Percentiles rank a stretch among this genome's conserved stretches.
phyloP scores from a whole-genome alignment of 2,329 filamentous ascomycete genomes.

The Cryoendolithus antarcticus region DNA sequence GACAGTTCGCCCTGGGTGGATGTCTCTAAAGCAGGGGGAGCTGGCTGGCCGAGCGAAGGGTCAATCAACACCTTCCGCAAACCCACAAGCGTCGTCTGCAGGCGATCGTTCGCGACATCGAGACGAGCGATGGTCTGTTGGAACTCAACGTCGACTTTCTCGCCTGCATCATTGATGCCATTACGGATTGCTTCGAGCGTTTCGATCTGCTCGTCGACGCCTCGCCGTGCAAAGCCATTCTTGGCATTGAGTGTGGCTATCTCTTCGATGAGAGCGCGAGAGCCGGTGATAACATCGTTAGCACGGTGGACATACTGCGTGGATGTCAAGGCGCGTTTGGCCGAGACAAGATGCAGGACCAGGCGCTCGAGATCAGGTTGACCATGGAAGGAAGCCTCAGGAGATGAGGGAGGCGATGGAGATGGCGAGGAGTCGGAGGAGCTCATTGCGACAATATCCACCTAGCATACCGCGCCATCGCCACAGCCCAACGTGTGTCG shows the following conservation, averaged over 20 bases:
- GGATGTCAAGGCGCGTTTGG: constrained; percentile 78
- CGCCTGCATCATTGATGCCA: constrained; percentile 30
- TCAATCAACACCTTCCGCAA: constrained; percentile 55
- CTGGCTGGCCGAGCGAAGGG: constrained; percentile 45
- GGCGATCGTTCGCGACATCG: constrained; percentile 52
- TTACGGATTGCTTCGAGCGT: constrained; percentile 31
- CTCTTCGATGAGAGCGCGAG: constrained; percentile 65
- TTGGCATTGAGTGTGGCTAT: constrained; percentile 54
- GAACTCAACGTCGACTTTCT: constrained; percentile 32
- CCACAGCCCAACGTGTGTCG: too few relatives aligned
- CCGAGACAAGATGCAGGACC: constrained; percentile 70
- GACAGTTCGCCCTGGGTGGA: constrained; percentile 10
- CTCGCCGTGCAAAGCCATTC: constrained; percentile 30
- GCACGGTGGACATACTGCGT: constrained; percentile 64
- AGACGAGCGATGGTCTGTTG: constrained; percentile 32
- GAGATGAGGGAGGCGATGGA: constrained; percentile 29
- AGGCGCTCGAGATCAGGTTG: constrained; percentile 56
- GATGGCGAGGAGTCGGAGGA: constrained; percentile 11
- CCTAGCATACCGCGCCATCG: too few relatives aligned
- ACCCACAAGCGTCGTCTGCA: constrained; percentile 54
- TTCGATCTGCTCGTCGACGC: constrained; percentile 33
- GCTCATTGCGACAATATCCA: not conserved
- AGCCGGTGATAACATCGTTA: constrained; percentile 70
- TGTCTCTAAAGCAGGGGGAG: too few relatives aligned
- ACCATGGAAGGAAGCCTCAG: constrained; percentile 28